Base-by-base conservation (phyloP, 176 grass and related monocot species). In the Zizania latifolia region DNA sequence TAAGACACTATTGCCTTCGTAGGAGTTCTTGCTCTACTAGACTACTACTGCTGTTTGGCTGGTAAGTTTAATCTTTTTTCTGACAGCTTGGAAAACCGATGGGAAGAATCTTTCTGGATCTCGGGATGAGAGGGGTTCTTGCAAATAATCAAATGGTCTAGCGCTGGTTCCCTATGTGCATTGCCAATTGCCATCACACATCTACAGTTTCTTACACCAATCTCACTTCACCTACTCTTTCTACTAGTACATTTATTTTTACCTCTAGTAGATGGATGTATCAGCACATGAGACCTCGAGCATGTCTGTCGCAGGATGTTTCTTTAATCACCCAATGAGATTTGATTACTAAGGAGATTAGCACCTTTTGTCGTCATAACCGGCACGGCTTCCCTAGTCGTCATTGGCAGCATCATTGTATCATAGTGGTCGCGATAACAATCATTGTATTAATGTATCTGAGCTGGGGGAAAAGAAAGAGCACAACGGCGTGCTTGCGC, bases 221-320 rank as follows among this genome's bases (percentile, higher is more conserved):
- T 43, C 40, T 65, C 5, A 0, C 66, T 11, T 35, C 58, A 34
- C 74, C 75, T 28, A 21, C 67, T 72, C 14, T 38, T 78, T 78
- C 78, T 61, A 26, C 46, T 8, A 62, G 10, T n/a, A 53, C 13
- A 54, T 61, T 78, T 56, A 2, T 84, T 87, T 78, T 87, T 78
- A 58, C 50, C n/a, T 63, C 53, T 30, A 41, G 38, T 67, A 43
- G 41, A 61, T 44, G 71, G 41, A 60, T 62, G 16, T n/a, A 13
- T n/a, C n/a, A 62, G 76, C 88, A 87, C 80, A 81, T 86, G 80
- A 80, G 66, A 60, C 88, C 80, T 72, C 70, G 58, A 80, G 88
- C 88, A 90, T 90, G 84, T 90, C 76, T 90, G 84, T 84, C 84
- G 51, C 60, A 12, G 68, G 53, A 62, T 21, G 34, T 57, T 86